A percentile compares a stretch with the other conserved stretches of the same genome.
phyloP scores from a whole-genome alignment of 345 rosid species.

The Eucalyptus cloeziana region DNA sequence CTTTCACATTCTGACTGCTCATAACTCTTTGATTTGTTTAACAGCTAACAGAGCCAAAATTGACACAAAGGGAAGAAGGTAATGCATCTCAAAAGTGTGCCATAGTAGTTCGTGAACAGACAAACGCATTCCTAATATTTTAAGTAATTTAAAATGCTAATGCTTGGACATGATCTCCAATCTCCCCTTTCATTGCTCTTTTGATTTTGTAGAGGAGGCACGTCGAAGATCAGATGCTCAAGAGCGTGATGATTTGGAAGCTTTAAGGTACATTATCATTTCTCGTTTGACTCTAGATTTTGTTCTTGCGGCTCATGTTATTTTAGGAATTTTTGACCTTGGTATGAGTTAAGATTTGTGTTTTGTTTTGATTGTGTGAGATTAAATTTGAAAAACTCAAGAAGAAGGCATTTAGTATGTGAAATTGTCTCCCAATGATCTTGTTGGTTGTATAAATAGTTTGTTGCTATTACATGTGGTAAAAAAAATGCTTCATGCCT shows the following conservation, averaged over 20 bases:
- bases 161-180: neutral
- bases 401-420: neutral
- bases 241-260: constrained; percentile 46
- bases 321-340: neutral
- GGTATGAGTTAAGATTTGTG: neutral
- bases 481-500: neutral
- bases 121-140: neutral
- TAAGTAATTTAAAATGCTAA: neutral
- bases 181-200: neutral
- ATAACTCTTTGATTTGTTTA: neutral
- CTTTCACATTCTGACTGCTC: neutral
- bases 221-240: constrained; percentile 55
- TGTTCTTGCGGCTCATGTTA: neutral
- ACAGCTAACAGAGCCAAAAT: constrained; percentile 75
- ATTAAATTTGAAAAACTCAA: neutral
- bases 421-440: neutral
- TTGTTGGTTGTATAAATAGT: neutral
- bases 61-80: constrained; percentile 83
- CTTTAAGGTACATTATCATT: constrained; percentile 46
- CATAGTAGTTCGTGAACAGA: neutral
- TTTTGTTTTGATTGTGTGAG: neutral
- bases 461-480: neutral
- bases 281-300: neutral
- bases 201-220: constrained; percentile 52
- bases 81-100: constrained; percentile 2